Conservation (phyloP, 2,329 filamentous ascomycete genomes). For the Aspergillus ustus region DNA sequence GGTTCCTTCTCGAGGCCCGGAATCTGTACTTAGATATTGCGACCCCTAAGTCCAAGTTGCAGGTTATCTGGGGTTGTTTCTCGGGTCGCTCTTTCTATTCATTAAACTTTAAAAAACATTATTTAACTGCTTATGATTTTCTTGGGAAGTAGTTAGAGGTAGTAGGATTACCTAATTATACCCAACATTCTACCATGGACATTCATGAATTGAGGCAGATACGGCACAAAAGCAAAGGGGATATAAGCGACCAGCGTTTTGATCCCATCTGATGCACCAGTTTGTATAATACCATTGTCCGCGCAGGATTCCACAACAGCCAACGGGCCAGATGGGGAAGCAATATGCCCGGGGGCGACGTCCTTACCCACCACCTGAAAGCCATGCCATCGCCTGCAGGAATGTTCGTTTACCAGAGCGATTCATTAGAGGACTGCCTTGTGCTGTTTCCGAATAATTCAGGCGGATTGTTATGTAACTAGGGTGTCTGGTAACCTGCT, state of each 20-base stretch:
- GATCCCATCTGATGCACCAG: neutral
- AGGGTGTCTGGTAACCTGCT: neutral
- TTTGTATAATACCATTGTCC: neutral
- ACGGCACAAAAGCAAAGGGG: too few species aligned
- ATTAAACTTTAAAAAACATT: too few species aligned
- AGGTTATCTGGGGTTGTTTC: too few species aligned
- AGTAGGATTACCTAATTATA: too few species aligned
- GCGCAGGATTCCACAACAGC: neutral
- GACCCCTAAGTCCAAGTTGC: too few species aligned
- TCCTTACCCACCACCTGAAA: neutral
- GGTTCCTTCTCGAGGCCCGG: too few species aligned
- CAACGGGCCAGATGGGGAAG: neutral
- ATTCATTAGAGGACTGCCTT: neutral
- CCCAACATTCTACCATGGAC: too few species aligned
- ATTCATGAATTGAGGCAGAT: too few species aligned
- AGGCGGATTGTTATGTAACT: neutral
- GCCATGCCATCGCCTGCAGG: neutral
- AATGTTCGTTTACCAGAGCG: neutral
- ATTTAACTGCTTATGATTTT: too few species aligned
- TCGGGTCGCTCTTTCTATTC: too few species aligned
- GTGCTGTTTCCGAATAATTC: neutral
- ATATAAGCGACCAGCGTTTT: neutral
- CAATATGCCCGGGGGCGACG: neutral
- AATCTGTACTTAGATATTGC: too few species aligned
- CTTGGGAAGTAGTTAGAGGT: too few species aligned